Percentiles rank a stretch among this genome's conserved stretches.
phyloP scores from a whole-genome alignment of 1,284 basidiomycete species.

The Leccinum pachyderme region DNA sequence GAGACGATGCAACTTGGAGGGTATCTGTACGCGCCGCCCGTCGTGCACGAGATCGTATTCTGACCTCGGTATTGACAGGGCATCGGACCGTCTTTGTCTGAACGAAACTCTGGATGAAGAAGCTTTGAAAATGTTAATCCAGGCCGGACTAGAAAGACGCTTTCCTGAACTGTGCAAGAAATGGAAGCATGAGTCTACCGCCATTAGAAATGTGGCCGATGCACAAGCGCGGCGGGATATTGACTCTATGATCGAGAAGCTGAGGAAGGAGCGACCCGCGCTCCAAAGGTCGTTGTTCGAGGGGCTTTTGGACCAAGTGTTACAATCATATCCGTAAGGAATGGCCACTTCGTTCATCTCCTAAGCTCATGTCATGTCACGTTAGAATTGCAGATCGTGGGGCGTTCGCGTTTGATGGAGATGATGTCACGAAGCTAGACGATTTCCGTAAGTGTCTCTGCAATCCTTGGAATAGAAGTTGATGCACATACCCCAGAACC shows the following conservation, averaged over 20 bases:
- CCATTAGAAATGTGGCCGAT: neutral
- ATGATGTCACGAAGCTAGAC: neutral
- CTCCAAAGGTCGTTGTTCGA: conserved; percentile 22
- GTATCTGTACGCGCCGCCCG: conserved; percentile 15
- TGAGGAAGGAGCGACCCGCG: conserved; percentile 3
- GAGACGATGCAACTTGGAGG: conserved; percentile 14
- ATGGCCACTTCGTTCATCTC: neutral
- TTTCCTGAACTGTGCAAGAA: conserved; percentile 20
- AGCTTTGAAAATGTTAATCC: conserved; percentile 31
- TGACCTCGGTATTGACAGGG: conserved; percentile 16
- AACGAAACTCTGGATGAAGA: conserved; percentile 27
- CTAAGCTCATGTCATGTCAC: neutral
- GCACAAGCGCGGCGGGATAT: neutral
- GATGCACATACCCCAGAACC: conserved; percentile 10
- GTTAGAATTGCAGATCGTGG: conserved; percentile 19
- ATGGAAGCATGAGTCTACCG: conserved; percentile 21
- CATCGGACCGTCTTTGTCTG: conserved; percentile 27
- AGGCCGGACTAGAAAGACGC: conserved; percentile 30
- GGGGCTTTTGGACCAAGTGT: conserved; percentile 19
- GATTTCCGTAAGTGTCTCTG: conserved; percentile 13
- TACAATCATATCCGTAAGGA: conserved; percentile 31
- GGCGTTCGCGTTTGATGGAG: conserved; percentile 6
- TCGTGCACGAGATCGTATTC: neutral
- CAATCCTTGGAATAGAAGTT: neutral
- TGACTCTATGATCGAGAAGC: neutral